Evolutionary conservation across 352 stramenopile genomes (phyloP), one percentile per base, ranked within the genome.

Genomic region (Halophytophthora batemanensis): DNA sequence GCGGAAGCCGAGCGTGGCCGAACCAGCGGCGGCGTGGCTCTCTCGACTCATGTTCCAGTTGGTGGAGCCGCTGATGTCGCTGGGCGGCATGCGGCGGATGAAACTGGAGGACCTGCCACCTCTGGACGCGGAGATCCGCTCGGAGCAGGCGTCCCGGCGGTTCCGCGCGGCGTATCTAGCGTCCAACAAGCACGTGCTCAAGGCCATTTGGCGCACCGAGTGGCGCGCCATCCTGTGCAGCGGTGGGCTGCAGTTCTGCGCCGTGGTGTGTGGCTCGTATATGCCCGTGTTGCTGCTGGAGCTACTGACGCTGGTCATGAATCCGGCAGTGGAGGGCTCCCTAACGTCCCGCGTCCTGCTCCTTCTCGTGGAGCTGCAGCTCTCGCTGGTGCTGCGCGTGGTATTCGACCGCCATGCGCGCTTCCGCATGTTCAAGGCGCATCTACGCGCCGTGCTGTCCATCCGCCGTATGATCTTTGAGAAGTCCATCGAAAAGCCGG

Each of bases 401-500:
- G 33, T 77, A 2, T 63, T 72, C 45, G 48, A 62, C 22, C 55
- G 64, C 13, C 67, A 77, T 33, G 59, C 54, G 44, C 46, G 65
- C 13, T 66, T 69, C 53, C 39, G 36, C 8, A 69, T 77, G 55
- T 71, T 69, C 56, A 63, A 61, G 38, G 64, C 51, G 1, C 57
- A 66, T 35, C 25, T 72, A 4, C 60, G 64, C 17, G 64, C 65
- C 11, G 57, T 72, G 51, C 50, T 58, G 15, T 66, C 61, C 36
- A 72, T 74, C 38, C 64, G 68, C 1, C 59, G 64, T 15, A 34
- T 77, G 28, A 48, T 77, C 12, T 77, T 74, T 28, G 45, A 69
- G 45, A 69, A 71, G 38, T 70, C 67, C 5, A 64, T 77, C 22
- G 53, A 71, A 31, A 53, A 39, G 23, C 50, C 64, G 1, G 58